Percentiles rank a stretch among this genome's conserved stretches.
Evolutionary conservation across 2,329 filamentous ascomycete species (phyloP).

Genomic region (Trichophyton benhamiae): DNA sequence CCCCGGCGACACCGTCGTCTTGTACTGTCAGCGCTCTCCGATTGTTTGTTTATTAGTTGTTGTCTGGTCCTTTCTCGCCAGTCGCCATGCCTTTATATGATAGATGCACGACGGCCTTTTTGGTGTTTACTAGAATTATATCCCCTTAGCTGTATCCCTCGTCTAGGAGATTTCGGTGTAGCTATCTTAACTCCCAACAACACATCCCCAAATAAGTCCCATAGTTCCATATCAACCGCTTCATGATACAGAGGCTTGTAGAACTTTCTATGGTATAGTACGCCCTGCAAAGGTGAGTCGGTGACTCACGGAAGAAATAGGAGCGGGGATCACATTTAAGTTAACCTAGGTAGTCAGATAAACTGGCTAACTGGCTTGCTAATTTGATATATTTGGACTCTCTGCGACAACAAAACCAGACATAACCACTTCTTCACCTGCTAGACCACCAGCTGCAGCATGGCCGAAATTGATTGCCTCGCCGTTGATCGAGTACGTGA

Average conservation of each 20-base stretch:
- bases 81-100: background rate
- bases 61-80: background rate
- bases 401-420: no score
- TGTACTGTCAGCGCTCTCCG: background rate
- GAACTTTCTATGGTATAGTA: background rate
- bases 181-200: no score
- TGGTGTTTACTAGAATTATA: background rate
- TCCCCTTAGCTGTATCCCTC: background rate
- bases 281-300: background rate
- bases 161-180: no score
- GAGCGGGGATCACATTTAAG: background rate
- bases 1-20: background rate
- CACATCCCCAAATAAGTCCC: no score
- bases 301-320: background rate
- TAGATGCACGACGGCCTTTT: background rate
- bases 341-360: background rate
- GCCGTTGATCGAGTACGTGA: constrained; percentile 2
- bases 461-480: constrained; percentile 4
- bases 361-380: background rate
- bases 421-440: background rate
- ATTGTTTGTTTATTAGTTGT: background rate
- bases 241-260: background rate
- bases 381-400: background rate
- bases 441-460: background rate
- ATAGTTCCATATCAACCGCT: no score